phyloP scores from a whole-genome alignment of 371 early-diverging fungal genomes.

The Mucor saturninus region DNA sequence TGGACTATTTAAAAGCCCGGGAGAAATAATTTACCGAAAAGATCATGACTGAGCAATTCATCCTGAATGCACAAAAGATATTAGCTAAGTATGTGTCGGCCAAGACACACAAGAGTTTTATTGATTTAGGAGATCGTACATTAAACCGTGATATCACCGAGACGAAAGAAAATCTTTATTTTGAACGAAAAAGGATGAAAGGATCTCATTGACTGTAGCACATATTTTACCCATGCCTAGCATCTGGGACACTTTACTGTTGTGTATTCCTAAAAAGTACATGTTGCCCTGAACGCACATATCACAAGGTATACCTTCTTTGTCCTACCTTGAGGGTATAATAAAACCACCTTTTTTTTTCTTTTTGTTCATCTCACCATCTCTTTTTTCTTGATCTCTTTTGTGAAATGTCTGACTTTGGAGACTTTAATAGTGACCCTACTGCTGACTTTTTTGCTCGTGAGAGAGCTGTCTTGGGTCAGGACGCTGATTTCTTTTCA shows the following conservation, averaged over 20 bases:
- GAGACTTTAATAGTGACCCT: too few species aligned
- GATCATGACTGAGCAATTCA: slow-evolving; percentile 16
- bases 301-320: too few species aligned
- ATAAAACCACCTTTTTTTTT: too few species aligned
- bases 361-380: too few species aligned
- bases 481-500: too few species aligned
- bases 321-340: too few species aligned
- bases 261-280: too few species aligned
- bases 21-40: slow-evolving; percentile 22
- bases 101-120: slow-evolving; percentile 24
- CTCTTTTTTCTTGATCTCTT: too few species aligned
- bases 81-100: slow-evolving; percentile 20
- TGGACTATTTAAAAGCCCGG: slow-evolving; percentile 28
- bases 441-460: too few species aligned
- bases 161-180: slow-evolving; percentile 21
- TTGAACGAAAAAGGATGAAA: slow-evolving; percentile 13
- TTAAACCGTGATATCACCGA: slow-evolving; percentile 26
- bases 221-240: neutral
- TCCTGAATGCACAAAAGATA: slow-evolving; percentile 22
- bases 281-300: too few species aligned
- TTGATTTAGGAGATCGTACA: slow-evolving; percentile 24
- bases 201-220: slow-evolving; percentile 11
- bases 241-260: neutral
- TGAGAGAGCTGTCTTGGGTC: too few species aligned
- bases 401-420: too few species aligned